phyloP scores from a whole-genome alignment of 2,329 filamentous ascomycete species.

The Malbranchea cinnamomea region DNA sequence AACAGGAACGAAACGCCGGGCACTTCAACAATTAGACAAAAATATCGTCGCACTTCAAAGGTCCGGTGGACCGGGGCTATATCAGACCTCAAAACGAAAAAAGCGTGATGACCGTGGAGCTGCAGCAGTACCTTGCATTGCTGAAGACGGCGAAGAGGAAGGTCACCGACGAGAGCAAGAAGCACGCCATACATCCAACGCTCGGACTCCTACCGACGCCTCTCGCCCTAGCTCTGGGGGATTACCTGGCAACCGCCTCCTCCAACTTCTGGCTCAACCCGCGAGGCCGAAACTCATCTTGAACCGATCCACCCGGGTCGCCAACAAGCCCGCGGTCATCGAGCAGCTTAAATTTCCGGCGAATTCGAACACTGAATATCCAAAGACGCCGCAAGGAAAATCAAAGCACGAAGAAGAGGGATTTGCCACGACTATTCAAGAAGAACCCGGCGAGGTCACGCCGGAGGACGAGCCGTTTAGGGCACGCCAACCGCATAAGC shows the following conservation, averaged over 20 bases:
- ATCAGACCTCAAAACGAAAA: slow-evolving; percentile 20
- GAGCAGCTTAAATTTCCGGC: too few species aligned
- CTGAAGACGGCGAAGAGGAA: slow-evolving; percentile 35
- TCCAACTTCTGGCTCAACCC: too few species aligned
- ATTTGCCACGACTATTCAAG: not conserved
- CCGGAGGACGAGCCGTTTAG: slow-evolving; percentile 37
- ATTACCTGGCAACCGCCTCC: not conserved
- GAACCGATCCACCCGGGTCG: too few species aligned
- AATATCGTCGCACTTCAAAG: slow-evolving; percentile 12
- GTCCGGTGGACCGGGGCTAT: slow-evolving; percentile 7
- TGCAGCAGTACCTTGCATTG: slow-evolving; percentile 29
- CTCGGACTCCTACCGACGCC: too few species aligned
- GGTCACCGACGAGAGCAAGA: slow-evolving; percentile 1
- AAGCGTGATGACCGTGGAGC: slow-evolving; percentile 17
- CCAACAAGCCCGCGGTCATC: too few species aligned
- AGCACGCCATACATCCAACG: too few species aligned
- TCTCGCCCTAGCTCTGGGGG: too few species aligned
- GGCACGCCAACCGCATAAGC: slow-evolving; percentile 38
- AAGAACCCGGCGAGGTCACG: not conserved
- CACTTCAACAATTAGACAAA: slow-evolving; percentile 18
- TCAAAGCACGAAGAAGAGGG: not conserved
- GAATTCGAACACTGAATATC: not conserved
- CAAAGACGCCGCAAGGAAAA: not conserved
- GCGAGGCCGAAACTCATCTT: too few species aligned
- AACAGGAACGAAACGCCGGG: slow-evolving; percentile 6